These are phyloP conservation scores for Clavulina sp. DNA, from an alignment of 768 basidiomycete species.

Conservation along the genomic window DNA sequence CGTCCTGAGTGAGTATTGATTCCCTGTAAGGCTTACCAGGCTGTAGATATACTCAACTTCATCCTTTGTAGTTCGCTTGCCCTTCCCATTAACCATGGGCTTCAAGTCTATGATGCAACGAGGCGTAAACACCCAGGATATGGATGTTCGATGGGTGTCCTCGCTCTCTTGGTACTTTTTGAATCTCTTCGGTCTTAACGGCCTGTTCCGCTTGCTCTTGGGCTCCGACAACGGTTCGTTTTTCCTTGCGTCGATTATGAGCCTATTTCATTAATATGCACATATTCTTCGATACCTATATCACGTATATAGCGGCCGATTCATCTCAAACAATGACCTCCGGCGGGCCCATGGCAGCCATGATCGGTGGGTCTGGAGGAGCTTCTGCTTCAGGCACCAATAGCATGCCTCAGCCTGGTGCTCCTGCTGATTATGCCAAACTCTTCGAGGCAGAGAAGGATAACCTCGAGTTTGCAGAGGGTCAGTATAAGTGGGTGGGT, in stretches of 20 bases:
- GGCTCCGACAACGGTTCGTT: slow-evolving; percentile 72
- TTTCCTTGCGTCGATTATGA: slow-evolving; percentile 4
- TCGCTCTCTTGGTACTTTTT: slow-evolving; percentile 99
- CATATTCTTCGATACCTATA: slow-evolving; percentile 5
- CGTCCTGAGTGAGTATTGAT: slow-evolving; percentile 63
- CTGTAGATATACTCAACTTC: neutral
- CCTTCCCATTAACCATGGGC: slow-evolving; percentile 89
- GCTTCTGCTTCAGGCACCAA: slow-evolving; percentile 23
- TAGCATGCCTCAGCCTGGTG: slow-evolving; percentile 30
- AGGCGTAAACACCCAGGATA: slow-evolving; percentile 84
- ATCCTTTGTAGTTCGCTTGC: slow-evolving; percentile 72
- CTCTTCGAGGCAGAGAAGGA: slow-evolving; percentile 82
- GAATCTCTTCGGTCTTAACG: slow-evolving; percentile 95
- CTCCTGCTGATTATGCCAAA: slow-evolving; percentile 50
- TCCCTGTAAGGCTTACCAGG: neutral
- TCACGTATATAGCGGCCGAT: slow-evolving; percentile 43
- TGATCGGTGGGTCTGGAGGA: slow-evolving; percentile 20
- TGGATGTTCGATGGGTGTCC: slow-evolving; percentile 99
- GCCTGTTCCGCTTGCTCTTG: slow-evolving; percentile 83
- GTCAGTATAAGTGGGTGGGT: slow-evolving; percentile 69
- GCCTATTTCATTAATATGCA: too few relatives aligned
- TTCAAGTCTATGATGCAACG: slow-evolving; percentile 98
- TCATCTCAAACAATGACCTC: slow-evolving; percentile 51
- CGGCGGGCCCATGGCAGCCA: slow-evolving; percentile 23
- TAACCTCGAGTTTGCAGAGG: slow-evolving; percentile 82